phyloP scores from a whole-genome alignment of 768 basidiomycete genomes.

The Sutorius australiensis region DNA sequence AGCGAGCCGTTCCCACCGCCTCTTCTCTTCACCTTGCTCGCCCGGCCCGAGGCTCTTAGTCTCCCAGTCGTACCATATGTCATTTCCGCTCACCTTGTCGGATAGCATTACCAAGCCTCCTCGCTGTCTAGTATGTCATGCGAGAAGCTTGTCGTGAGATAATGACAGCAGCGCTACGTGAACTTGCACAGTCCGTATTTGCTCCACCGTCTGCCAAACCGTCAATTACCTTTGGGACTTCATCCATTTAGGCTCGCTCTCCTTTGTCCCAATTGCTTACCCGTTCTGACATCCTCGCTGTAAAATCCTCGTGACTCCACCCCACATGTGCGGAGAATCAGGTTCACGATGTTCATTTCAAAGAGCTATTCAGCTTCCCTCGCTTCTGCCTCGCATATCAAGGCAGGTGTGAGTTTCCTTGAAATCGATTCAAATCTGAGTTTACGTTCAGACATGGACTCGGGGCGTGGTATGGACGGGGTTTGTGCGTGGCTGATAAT shows the following conservation, averaged over 20 bases:
- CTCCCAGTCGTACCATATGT: background rate
- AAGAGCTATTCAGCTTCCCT: constrained; percentile 14
- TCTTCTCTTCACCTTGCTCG: background rate
- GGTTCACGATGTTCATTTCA: constrained; percentile 20
- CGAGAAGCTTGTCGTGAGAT: background rate
- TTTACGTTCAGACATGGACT: constrained; percentile 14
- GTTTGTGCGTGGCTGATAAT: constrained; percentile 23
- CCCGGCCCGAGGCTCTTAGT: constrained; percentile 1
- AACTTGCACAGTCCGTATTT: background rate
- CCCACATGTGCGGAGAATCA: constrained; percentile 31
- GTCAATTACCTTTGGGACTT: background rate
- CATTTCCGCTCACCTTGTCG: constrained; percentile 19
- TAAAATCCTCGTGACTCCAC: constrained; percentile 19
- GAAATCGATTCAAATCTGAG: constrained; percentile 9
- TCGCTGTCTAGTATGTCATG: background rate
- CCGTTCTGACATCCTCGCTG: constrained; percentile 15
- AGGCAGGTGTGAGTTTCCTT: constrained; percentile 16
- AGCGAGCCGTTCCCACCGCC: constrained; percentile 3
- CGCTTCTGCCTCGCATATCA: constrained; percentile 25
- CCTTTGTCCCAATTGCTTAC: constrained; percentile 11
- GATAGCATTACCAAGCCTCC: constrained; percentile 1
- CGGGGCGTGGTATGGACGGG: constrained; percentile 12
- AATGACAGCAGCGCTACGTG: constrained; percentile 11
- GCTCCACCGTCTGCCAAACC: constrained; percentile 8
- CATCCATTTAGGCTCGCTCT: constrained; percentile 2